Base-by-base conservation (phyloP, 139 green algal species). In the Chlamydomonas sp. region DNA sequence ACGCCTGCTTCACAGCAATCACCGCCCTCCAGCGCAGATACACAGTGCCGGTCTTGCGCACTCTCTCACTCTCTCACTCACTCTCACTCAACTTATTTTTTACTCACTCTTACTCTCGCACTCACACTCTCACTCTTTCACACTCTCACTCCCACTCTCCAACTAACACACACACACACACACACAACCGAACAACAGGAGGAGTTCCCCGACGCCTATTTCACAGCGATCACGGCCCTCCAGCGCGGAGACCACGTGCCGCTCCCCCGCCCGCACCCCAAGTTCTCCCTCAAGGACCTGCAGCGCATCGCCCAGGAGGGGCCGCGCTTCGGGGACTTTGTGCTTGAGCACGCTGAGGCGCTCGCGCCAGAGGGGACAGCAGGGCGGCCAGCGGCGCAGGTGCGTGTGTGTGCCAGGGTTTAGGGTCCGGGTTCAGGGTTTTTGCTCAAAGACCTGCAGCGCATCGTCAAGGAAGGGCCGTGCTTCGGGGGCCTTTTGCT, bases 291-390 rank as follows among this genome's bases (percentile, higher is more conserved):
- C 58, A 34, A 78, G 65, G 80, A 76, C 47, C 36, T 82, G 59
- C 16, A 67, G 37, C 64, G 63, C 60, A 79, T 72, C 58, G 72
- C 72, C 4, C 58, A 2, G 34, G 30, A 13, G n/a, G 60, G 34
- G 13, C 31, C 34, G 16, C 13, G 13, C 13, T 68, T 68, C 26
- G 16, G 24, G 0, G 81, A 87, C 60, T 30, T 87, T 34, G 73
- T 83, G 47, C 65, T 87, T 60, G 74, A 81, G 65, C 81, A 87
- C 47, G 78, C 67, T n/a, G 77, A 83, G 75, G 62, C 68, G 0
- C 1, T 76, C 3, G 8, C 47, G 10, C 36, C 74, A 43, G 31
- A 13, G 28, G 16, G 33, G 65, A 47, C 33, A 38, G 1, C 35
- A 48, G 29, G 8, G 22, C 26, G 8, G 22, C 8, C 24, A 36